Evolutionary conservation across 805 yeast genomes (phyloP).

Genomic region (Soucietia sequanensis): DNA sequence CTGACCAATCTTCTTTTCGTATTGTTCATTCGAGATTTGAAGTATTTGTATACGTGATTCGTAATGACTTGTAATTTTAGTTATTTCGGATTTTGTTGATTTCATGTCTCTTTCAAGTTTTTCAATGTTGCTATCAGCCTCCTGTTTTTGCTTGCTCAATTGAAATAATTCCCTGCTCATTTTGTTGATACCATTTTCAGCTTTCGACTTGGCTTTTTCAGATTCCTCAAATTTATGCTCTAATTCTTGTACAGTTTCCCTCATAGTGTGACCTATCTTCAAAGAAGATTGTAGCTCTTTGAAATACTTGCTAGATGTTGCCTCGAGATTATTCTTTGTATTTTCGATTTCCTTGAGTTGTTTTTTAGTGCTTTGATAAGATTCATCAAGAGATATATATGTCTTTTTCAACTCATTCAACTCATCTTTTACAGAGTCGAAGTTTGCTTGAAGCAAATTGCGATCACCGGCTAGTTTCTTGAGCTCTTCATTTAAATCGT

Average conservation of each 20-base stretch:
- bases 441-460: conserved; percentile 12
- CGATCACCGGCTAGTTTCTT: conserved; percentile 12
- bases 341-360: conserved; percentile 24
- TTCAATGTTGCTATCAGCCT: conserved; percentile 43
- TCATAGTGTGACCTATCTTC: conserved; percentile 22
- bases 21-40: conserved; percentile 20
- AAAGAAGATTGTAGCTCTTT: conserved; percentile 31
- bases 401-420: conserved; percentile 17
- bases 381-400: conserved; percentile 16
- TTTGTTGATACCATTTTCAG: conserved; percentile 86
- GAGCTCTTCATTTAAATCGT: conserved; percentile 17
- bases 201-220: conserved; percentile 52
- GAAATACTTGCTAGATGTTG: conserved; percentile 24
- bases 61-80: conserved; percentile 25
- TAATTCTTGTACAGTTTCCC: conserved; percentile 25
- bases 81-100: conserved; percentile 27
- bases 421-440: conserved; percentile 12
- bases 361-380: conserved; percentile 18
- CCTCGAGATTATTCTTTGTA: conserved; percentile 29
- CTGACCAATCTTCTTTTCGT: conserved; percentile 20
- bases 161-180: conserved; percentile 82
- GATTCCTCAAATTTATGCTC: conserved; percentile 28
- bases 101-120: conserved; percentile 42
- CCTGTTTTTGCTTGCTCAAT: conserved; percentile 58
- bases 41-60: conserved; percentile 18